These are phyloP conservation scores for Ceratobasidium sp. DNA, from an alignment of 1,284 basidiomycete genomes.

Conservation along the genomic window DNA sequence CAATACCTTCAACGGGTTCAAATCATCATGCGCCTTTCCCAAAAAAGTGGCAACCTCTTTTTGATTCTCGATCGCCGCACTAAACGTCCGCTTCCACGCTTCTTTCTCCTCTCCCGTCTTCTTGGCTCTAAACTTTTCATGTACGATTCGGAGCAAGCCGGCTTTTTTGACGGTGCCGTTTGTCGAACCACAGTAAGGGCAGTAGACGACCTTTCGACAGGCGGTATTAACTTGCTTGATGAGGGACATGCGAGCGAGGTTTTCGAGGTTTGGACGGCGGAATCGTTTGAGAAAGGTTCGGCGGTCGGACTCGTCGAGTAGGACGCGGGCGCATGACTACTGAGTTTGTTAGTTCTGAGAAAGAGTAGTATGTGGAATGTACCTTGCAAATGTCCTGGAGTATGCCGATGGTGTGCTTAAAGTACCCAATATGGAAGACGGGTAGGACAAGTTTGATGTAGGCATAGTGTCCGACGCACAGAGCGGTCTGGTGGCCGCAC, in stretches of 20 bases:
- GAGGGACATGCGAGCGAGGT: slow-evolving; percentile 85
- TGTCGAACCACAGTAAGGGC: slow-evolving; percentile 89
- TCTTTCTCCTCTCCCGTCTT: slow-evolving; percentile 91
- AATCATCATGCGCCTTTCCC: slow-evolving; percentile 90
- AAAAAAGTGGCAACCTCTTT: slow-evolving; percentile 87
- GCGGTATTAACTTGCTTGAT: slow-evolving; percentile 88
- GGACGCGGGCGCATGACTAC: slow-evolving; percentile 91
- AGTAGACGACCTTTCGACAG: slow-evolving; percentile 91
- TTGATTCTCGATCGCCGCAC: slow-evolving; percentile 82
- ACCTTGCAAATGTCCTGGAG: slow-evolving; percentile 98
- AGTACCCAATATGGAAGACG: slow-evolving; percentile 98
- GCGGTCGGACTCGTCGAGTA: slow-evolving; percentile 90
- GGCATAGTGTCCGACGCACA: slow-evolving; percentile 98
- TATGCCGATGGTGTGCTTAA: slow-evolving; percentile 92
- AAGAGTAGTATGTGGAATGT: slow-evolving; percentile 46
- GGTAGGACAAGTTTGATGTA: slow-evolving; percentile 96
- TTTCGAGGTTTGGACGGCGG: slow-evolving; percentile 89
- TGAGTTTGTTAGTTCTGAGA: background rate
- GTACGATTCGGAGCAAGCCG: slow-evolving; percentile 89
- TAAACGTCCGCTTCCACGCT: slow-evolving; percentile 86
- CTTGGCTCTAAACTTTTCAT: slow-evolving; percentile 96
- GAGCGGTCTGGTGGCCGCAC: slow-evolving; percentile 88
- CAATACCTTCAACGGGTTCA: slow-evolving; percentile 93
- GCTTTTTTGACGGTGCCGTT: slow-evolving; percentile 98
- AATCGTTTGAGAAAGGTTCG: slow-evolving; percentile 86